Evolutionary conservation across 2,329 filamentous ascomycete species (phyloP), one percentile per base, ranked within the genome.

Genomic region (Penicillium hesseltinei): DNA sequence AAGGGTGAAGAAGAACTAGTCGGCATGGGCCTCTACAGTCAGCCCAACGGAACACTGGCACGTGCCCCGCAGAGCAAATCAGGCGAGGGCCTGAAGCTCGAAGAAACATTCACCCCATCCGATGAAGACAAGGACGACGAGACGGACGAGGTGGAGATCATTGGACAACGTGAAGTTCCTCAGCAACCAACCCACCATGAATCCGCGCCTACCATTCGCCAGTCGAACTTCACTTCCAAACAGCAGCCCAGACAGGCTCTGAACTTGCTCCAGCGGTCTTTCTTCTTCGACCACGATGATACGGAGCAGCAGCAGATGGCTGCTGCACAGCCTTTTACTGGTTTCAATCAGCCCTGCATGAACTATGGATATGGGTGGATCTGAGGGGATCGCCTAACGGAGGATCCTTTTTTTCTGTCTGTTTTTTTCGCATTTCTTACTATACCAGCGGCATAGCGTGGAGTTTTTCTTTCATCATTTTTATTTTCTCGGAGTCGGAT

Each of bases 21-120:
- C 0, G 73, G 90, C 21, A 88, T 94, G 83, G 90, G 90, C 0
- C 82, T 94, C 0, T 94, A 94, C 72, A 90, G 91, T 66, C 78
- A 84, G 5, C 89, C 89, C 0, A 87, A 87, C 54, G 83, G 31
- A 76, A 80, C 50, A 70, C 83, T 54, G 76, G 84, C 73, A 80
- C 83, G 75, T 81, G 85, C 74, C 71, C 71, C 89, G 19, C 73
- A 86, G 46, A 82, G 82, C 25, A 75, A 82, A 8, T 71, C 77
- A 19, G 89, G 89, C 56, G 90, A 91, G 72, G 89, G 90, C 0
- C 77, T 93, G 64, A 93, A 92, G 71, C 78, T 94, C 4, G 90
- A 93, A 73, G 89, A 92, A 71, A 89, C 89, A 0, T 93, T 77
- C 55, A 73, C 69, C 82, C 89, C 88, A 85, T 72, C 89, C 82